Conservation (phyloP, 305 asterid species). For the Rubia occidens region DNA sequence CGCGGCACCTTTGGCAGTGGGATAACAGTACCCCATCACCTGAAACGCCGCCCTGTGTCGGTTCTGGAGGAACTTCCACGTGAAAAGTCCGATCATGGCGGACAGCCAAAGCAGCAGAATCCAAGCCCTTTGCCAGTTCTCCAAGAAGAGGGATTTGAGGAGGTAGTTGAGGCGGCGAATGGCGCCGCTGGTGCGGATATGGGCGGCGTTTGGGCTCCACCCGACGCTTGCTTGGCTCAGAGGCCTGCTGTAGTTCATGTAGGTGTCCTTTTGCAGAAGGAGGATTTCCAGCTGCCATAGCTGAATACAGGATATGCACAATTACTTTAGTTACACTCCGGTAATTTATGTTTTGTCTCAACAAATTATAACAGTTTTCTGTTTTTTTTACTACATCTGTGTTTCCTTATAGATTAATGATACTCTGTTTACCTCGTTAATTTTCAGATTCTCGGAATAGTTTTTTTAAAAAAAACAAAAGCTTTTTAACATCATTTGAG, state of each 20-base stretch:
- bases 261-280: conserved; percentile 66
- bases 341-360: not conserved
- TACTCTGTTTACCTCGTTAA: not conserved
- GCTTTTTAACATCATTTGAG: no score
- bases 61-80: conserved; percentile 75
- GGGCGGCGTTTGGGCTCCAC: conserved; percentile 55
- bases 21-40: conserved; percentile 66
- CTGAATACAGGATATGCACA: conserved; percentile 28
- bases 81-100: conserved; percentile 55
- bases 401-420: not conserved
- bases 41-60: conserved; percentile 52
- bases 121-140: conserved; percentile 81
- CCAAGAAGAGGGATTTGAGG: conserved; percentile 32
- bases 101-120: conserved; percentile 48
- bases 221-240: conserved; percentile 62
- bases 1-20: conserved; percentile 92
- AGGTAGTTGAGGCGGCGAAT: conserved; percentile 28
- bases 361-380: not conserved
- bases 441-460: not conserved
- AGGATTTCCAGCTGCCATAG: conserved; percentile 90
- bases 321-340: conserved; percentile 2
- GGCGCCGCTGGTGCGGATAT: conserved; percentile 23
- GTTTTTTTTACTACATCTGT: not conserved
- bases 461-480: no score
- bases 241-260: conserved; percentile 84